Evolutionary conservation across 2,329 filamentous ascomycete species (phyloP), one percentile per base, ranked within the genome.

Genomic region (Pseudogymnoascus sp.): DNA sequence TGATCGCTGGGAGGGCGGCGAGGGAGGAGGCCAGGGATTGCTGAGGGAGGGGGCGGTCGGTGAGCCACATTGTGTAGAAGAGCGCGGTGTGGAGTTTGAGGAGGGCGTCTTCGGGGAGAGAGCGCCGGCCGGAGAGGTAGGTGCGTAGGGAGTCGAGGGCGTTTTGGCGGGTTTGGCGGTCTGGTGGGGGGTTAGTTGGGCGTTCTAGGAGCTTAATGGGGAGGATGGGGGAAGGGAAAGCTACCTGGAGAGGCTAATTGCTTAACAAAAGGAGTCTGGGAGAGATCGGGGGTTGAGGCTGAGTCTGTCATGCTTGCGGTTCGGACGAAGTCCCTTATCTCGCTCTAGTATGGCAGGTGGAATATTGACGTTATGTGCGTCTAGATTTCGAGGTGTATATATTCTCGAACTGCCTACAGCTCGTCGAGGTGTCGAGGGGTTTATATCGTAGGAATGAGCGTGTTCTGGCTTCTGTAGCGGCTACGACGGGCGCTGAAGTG

Each of bases 51-150:
- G 92, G 87, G 58, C 92, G 89, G 79, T 97, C 92, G 74, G 88
- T 91, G 87, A 96, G 94, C 88, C 91, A 97, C 70, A 94, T 84
- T 71, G 87, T 88, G 80, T 92, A 97, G 79, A 94, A 97, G 18
- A 97, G 83, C 4, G 92, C 93, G 73, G 95, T 96, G 91, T 92
- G 96, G 67, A 97, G 83, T 78, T 96, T 96, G 64, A 93, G 80
- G 59, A 90, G 79, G 66, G 96, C 92, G 67, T 88, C 74, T 40
- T 83, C 78, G 15, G 83, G 77, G 64, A 97, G 83, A 61, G 81
- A 73, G 61, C 78, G 73, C 81, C 64, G 83, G 80, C 61, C 67
- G 4, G 84, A 81, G 72, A 97, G 87, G 79, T 90, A 97, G 59
- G 85, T 82, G 67, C 86, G 85, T 29, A 97, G 86, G 58, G 88